Evolutionary conservation across 2,329 filamentous ascomycete genomes (phyloP).

Genomic region (Aspergillus sojae): DNA sequence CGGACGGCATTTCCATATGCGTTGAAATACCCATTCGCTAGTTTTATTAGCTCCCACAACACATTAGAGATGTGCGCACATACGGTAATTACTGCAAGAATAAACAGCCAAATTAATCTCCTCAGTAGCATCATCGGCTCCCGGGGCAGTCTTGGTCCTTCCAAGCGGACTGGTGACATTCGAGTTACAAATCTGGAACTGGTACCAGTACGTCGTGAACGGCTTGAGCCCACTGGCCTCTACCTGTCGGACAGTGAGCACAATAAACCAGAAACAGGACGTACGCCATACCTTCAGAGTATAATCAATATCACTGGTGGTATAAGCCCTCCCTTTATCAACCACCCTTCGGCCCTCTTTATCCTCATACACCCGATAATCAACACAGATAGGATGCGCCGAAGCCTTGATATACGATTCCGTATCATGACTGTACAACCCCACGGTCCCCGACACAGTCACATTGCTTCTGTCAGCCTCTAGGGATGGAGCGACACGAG

Average conservation of each 20-base stretch:
- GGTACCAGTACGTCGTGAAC: conserved; percentile 67
- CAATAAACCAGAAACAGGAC: not conserved
- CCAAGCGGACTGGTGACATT: conserved; percentile 64
- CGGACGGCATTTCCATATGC: conserved; percentile 61
- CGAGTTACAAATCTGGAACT: conserved; percentile 69
- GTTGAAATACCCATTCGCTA: conserved; percentile 62
- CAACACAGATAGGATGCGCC: conserved; percentile 58
- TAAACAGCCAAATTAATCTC: conserved; percentile 68
- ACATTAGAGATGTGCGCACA: conserved; percentile 19
- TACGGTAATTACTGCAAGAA: conserved; percentile 70
- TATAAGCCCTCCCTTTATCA: conserved; percentile 64
- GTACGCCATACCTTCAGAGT: conserved; percentile 64
- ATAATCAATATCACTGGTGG: conserved; percentile 73
- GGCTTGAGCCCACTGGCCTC: conserved; percentile 65
- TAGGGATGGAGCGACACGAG: conserved; percentile 42
- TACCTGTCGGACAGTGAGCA: conserved; percentile 12
- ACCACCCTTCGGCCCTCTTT: conserved; percentile 48
- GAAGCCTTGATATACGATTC: conserved; percentile 60
- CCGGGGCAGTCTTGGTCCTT: conserved; percentile 70
- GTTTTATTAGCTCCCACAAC: conserved; percentile 1
- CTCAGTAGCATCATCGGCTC: conserved; percentile 56
- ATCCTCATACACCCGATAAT: conserved; percentile 55
- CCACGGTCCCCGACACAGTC: conserved; percentile 60
- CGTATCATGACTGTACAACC: conserved; percentile 57
- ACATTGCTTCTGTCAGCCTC: conserved; percentile 54